phyloP scores from a whole-genome alignment of 1,139 yeast species.

The Groenewaldozyma sp. region DNA sequence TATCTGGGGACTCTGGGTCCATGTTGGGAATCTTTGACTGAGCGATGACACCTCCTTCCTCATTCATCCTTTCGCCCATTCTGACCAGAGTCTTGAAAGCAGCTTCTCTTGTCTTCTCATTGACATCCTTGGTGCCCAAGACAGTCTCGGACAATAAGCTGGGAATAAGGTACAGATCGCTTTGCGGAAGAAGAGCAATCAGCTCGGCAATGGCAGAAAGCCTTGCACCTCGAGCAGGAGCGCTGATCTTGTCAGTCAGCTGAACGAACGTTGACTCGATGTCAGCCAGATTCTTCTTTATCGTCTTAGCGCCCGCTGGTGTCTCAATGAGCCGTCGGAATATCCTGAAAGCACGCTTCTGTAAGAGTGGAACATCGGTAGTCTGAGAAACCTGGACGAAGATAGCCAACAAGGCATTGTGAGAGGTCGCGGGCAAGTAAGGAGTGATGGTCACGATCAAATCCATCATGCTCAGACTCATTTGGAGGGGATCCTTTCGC shows the following conservation, averaged over 20 bases:
- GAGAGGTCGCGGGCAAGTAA: slow-evolving; percentile 62
- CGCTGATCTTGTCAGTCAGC: slow-evolving; percentile 51
- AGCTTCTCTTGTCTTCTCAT: slow-evolving; percentile 80
- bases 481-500: slow-evolving; percentile 30
- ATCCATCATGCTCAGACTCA: slow-evolving; percentile 85
- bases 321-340: slow-evolving; percentile 61
- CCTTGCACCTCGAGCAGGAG: slow-evolving; percentile 76
- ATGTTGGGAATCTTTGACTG: slow-evolving; percentile 64
- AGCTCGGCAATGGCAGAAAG: slow-evolving; percentile 56
- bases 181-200: slow-evolving; percentile 49
- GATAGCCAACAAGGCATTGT: slow-evolving; percentile 66
- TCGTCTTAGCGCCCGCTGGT: slow-evolving; percentile 46
- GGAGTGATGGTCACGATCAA: slow-evolving; percentile 79
- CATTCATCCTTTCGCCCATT: slow-evolving; percentile 72
- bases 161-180: slow-evolving; percentile 69
- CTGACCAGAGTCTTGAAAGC: slow-evolving; percentile 68
- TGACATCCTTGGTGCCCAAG: slow-evolving; percentile 84
- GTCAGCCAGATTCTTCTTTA: slow-evolving; percentile 43
- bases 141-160: slow-evolving; percentile 78
- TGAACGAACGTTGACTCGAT: slow-evolving; percentile 53
- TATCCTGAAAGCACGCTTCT: slow-evolving; percentile 84
- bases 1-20: slow-evolving; percentile 44
- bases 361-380: slow-evolving; percentile 54
- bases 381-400: slow-evolving; percentile 60
- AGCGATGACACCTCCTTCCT: slow-evolving; percentile 55